Conservation (phyloP, 2,329 filamentous ascomycete genomes). For the Monosporascus sp. region DNA sequence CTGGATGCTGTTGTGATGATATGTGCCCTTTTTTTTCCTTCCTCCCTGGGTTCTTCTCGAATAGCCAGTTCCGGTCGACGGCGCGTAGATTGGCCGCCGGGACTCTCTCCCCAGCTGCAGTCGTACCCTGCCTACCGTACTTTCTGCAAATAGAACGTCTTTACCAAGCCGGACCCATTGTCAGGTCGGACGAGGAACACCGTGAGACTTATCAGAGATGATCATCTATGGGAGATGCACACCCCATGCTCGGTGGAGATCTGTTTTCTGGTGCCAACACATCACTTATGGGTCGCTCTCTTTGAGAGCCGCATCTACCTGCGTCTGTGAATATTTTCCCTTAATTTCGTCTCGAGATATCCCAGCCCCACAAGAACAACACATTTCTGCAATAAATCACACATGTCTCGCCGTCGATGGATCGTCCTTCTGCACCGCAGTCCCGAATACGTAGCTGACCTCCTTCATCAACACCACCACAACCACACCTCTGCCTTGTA, state of each 20-base stretch:
- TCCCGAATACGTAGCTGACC: conserved; percentile 43
- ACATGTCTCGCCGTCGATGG: conserved; percentile 55
- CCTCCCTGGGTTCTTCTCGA: conserved; percentile 1
- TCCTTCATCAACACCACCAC: conserved; percentile 35
- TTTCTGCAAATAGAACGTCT: conserved; percentile 32
- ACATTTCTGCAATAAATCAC: conserved; percentile 58
- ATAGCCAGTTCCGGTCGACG: conserved; percentile 22
- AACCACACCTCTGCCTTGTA: conserved; percentile 31
- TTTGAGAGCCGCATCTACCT: conserved; percentile 63
- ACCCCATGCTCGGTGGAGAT: conserved; percentile 55
- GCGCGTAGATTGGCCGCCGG: conserved; percentile 33
- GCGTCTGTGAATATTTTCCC: conserved; percentile 48
- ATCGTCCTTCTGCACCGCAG: conserved; percentile 43
- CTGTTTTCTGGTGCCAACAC: conserved; percentile 64
- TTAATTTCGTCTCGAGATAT: conserved; percentile 37
- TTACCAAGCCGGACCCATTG: conserved; percentile 25
- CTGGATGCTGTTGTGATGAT: conserved; percentile 3
- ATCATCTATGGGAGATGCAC: conserved; percentile 41
- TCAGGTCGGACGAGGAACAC: conserved; percentile 25
- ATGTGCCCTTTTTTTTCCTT: conserved; percentile 13
- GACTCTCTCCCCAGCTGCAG: conserved; percentile 30
- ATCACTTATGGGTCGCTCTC: conserved; percentile 71
- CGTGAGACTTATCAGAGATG: conserved; percentile 42
- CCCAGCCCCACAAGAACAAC: conserved; percentile 45
- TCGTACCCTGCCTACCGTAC: conserved; percentile 32